Percentiles rank a stretch among this genome's conserved stretches.
These are phyloP conservation scores for Colletotrichum incanum DNA, from an alignment of 2,329 filamentous ascomycete species.

Conservation along the genomic window DNA sequence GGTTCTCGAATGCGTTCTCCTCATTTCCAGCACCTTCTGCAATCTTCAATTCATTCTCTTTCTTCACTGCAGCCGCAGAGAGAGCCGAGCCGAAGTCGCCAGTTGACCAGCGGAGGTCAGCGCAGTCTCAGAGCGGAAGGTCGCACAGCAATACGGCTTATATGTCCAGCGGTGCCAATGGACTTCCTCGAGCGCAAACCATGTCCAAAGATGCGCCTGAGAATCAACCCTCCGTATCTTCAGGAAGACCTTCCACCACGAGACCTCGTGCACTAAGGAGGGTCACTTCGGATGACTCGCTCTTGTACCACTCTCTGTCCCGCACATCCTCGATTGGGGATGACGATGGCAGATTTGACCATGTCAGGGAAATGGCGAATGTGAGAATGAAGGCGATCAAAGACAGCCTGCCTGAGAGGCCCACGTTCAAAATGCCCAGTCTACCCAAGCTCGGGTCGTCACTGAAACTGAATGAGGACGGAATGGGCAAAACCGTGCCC, in stretches of 20 bases:
- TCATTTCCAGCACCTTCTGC: constrained; percentile 56
- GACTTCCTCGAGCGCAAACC: constrained; percentile 14
- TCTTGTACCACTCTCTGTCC: constrained; percentile 83
- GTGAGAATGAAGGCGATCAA: constrained; percentile 91
- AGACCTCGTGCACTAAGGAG: constrained; percentile 62
- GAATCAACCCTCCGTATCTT: constrained; percentile 27
- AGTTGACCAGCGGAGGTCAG: constrained; percentile 9
- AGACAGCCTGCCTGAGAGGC: constrained; percentile 86
- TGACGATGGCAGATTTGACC: constrained; percentile 79
- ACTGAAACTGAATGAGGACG: constrained; percentile 46
- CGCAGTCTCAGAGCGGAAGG: constrained; percentile 15
- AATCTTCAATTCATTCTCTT: constrained; percentile 43
- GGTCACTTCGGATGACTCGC: constrained; percentile 83
- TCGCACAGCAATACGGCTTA: constrained; percentile 26
- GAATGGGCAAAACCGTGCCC: constrained; percentile 41
- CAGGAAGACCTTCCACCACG: constrained; percentile 21
- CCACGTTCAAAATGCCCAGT: constrained; percentile 80
- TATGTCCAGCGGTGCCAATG: constrained; percentile 17
- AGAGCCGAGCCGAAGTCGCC: constrained; percentile 24
- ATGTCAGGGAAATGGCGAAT: constrained; percentile 89
- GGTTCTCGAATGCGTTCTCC: constrained; percentile 70
- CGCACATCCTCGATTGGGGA: constrained; percentile 88
- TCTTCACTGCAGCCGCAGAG: constrained; percentile 42
- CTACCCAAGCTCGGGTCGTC: constrained; percentile 68
- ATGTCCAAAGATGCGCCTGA: constrained; percentile 1